These are phyloP conservation scores for Scheffersomyces insectosa DNA, from an alignment of 1,139 yeast genomes.

Conservation along the genomic window DNA sequence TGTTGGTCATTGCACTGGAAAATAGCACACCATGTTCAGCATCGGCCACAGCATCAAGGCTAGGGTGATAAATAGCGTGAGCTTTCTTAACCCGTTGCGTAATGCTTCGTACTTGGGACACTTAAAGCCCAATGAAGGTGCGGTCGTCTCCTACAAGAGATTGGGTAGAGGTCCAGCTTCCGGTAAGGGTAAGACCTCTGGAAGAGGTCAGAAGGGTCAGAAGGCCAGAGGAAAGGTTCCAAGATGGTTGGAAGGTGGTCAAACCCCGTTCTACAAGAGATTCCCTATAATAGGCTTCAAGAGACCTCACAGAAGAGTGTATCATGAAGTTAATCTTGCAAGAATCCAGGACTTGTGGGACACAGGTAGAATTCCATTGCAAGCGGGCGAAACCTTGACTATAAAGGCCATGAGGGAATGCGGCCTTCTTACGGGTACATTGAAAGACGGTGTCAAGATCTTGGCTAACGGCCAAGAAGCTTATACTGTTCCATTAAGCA, in stretches of 20 bases:
- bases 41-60: neutral
- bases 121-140: conserved; percentile 42
- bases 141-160: conserved; percentile 55
- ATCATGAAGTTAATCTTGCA: conserved; percentile 55
- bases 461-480: conserved; percentile 65
- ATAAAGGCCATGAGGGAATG: conserved; percentile 64
- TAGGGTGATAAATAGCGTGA: conserved; percentile 1
- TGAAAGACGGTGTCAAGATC: conserved; percentile 80
- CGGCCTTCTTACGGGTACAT: conserved; percentile 70
- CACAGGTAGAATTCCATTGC: conserved; percentile 66
- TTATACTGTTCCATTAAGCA: conserved; percentile 61
- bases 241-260: conserved; percentile 98
- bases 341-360: conserved; percentile 64
- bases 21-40: neutral
- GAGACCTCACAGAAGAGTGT: conserved; percentile 51
- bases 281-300: conserved; percentile 92
- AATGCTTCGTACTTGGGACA: conserved; percentile 32
- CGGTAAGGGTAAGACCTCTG: conserved; percentile 90
- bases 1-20: neutral
- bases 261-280: conserved; percentile 85
- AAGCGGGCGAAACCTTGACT: conserved; percentile 63
- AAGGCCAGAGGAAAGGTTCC: conserved; percentile 92
- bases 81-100: conserved; percentile 6
- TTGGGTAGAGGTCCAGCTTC: conserved; percentile 98
- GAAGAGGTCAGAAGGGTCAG: conserved; percentile 99